Evolutionary conservation across 768 basidiomycete species (phyloP), one percentile per base, ranked within the genome.

Genomic region (Arthromyces matolae): DNA sequence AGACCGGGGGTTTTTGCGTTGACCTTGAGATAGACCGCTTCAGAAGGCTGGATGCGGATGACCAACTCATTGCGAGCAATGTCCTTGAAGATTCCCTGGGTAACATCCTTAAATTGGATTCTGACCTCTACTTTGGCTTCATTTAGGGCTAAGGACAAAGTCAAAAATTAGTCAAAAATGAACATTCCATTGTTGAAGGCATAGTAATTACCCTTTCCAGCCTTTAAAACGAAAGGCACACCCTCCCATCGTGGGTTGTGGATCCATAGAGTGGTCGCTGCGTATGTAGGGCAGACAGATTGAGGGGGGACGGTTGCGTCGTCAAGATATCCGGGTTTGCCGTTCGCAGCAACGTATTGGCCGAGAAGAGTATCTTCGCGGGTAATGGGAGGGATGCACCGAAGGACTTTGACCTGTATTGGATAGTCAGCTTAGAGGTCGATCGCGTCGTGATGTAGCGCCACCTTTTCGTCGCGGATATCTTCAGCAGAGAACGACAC

Each of bases 111-210:
- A 79, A 92, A 98, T 66, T 99, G 95, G 50, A 98, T 86, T 41
- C 95, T 89, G 59, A 98, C 86, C 70, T 97, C 95, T 45, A 97
- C 94, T 73, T 99, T 99, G 65, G 92, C 90, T 69, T 99, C 96
- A 72, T 98, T 96, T 51, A 99, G 72, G 4, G 95, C 94, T 95
- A 60, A 4, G 12, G 38, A 19, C 22, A 35, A 53, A 56, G 44
- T 38, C 37, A 49, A 45, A n/a, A 52, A 18, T 46, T 47, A 42
- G 48, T 43, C 46, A 50, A 47, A 23, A n/a, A n/a, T n/a, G 25
- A 40, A 27, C 20, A 42, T 29, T 8, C 47, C 14, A 35, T 10
- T 23, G 12, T 19, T 40, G 2, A 35, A 20, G 38, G 37, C 25
- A 5, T 41, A 40, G 18, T 23, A 64, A 77, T 50, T 57, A 89